Evolutionary conservation across 176 grass and related monocot species (phyloP).

Genomic region (Thinopyrum elongatum): DNA sequence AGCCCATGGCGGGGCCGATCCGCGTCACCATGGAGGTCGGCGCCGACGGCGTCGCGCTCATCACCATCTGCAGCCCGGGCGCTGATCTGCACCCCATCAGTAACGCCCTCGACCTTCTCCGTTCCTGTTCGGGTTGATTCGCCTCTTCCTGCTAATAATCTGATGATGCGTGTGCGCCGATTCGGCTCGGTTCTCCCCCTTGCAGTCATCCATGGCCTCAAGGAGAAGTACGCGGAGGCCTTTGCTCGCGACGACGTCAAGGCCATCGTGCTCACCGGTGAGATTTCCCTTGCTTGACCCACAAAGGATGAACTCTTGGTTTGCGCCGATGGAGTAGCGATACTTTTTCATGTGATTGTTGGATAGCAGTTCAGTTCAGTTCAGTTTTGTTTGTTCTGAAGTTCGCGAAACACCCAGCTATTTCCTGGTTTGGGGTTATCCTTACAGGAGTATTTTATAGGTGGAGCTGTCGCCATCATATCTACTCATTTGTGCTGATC

Average conservation of each 20-base stretch:
- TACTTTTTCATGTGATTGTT: background rate
- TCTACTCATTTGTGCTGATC: background rate
- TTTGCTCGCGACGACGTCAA: slow-evolving; percentile 52
- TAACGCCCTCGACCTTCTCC: background rate
- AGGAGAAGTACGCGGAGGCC: too few relatives aligned
- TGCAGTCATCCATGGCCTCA: too few relatives aligned
- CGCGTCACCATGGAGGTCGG: slow-evolving; percentile 89
- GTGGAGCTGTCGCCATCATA: background rate
- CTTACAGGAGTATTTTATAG: background rate
- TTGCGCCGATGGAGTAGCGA: background rate
- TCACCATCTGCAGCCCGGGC: slow-evolving; percentile 87
- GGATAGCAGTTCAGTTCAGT: background rate
- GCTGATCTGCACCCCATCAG: slow-evolving; percentile 65
- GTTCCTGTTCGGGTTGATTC: background rate
- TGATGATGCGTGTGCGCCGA: background rate
- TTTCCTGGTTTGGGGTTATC: background rate
- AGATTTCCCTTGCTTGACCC: background rate
- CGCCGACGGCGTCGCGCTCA: slow-evolving; percentile 67
- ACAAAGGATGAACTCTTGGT: background rate
- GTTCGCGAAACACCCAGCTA: background rate
- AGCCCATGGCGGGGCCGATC: slow-evolving; percentile 49
- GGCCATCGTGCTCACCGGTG: slow-evolving; percentile 83
- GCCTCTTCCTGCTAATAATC: background rate
- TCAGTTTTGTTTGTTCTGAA: background rate
- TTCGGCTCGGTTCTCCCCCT: background rate